Conservation (phyloP, 2,329 filamentous ascomycete species). For the Phyllosticta citribraziliensis region DNA sequence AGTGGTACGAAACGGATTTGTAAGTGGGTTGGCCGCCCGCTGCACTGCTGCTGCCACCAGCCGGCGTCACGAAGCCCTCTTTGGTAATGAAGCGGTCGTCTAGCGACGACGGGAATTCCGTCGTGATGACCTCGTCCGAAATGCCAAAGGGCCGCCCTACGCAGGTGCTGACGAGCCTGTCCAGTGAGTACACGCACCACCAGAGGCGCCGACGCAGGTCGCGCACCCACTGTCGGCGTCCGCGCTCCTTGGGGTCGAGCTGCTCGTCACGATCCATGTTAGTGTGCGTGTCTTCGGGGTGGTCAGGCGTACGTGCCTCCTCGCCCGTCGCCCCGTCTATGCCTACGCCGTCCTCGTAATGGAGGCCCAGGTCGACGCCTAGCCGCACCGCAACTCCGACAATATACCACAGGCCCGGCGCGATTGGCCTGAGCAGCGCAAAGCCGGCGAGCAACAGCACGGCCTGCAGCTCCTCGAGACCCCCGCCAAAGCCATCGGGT, state of each 20-base stretch:
- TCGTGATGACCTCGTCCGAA: constrained; percentile 92
- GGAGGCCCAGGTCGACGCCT: constrained; percentile 82
- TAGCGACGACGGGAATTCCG: constrained; percentile 80
- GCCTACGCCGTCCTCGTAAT: constrained; percentile 78
- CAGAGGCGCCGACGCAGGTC: constrained; percentile 80
- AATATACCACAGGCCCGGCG: constrained; percentile 94
- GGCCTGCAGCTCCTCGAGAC: constrained; percentile 86
- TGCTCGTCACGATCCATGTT: constrained; percentile 26
- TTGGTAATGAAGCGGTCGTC: constrained; percentile 85
- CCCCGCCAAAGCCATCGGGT: constrained; percentile 63
- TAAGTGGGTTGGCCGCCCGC: constrained; percentile 63
- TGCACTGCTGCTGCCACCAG: constrained; percentile 18
- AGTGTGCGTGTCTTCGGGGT: constrained; percentile 16
- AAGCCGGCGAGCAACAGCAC: constrained; percentile 85
- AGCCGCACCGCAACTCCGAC: constrained; percentile 85
- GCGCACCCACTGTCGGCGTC: constrained; percentile 70
- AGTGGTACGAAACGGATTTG: constrained; percentile 85
- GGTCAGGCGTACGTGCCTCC: constrained; percentile 20
- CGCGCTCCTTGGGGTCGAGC: constrained; percentile 47
- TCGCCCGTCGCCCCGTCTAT: constrained; percentile 40
- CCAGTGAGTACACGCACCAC: constrained; percentile 96
- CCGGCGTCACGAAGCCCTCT: constrained; percentile 57
- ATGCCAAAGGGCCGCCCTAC: constrained; percentile 90
- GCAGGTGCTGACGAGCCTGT: constrained; percentile 88
- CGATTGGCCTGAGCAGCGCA: constrained; percentile 80